phyloP scores from a whole-genome alignment of 2,329 filamentous ascomycete species.

The Neurospora crassa region DNA sequence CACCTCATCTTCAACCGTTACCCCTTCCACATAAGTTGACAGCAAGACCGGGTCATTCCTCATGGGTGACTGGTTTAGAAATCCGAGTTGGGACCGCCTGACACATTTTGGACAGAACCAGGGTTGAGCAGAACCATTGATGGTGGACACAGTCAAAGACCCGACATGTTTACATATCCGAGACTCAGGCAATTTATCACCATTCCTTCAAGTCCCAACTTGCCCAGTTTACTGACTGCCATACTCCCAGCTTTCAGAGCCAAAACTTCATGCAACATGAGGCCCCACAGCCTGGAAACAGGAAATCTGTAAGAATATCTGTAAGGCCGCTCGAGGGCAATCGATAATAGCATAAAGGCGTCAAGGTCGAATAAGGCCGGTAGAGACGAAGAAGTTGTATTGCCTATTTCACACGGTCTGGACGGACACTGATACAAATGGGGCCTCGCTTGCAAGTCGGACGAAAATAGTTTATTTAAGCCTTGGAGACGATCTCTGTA shows the following conservation, averaged over 20 bases:
- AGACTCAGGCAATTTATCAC: not conserved
- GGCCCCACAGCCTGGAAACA: not conserved
- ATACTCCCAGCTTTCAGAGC: not conserved
- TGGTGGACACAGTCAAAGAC: not conserved
- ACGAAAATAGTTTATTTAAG: constrained; percentile 35
- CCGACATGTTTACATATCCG: not conserved
- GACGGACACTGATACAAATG: constrained; percentile 47
- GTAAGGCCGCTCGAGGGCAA: not conserved
- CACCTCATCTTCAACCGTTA: not conserved
- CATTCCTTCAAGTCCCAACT: not conserved
- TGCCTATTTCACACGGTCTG: constrained; percentile 53
- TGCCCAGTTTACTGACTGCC: not conserved
- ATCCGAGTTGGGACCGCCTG: not conserved
- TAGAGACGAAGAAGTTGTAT: constrained; percentile 25
- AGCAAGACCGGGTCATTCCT: not conserved
- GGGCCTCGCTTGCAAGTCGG: constrained; percentile 29
- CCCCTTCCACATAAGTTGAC: not conserved
- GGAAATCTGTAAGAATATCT: not conserved
- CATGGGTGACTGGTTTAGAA: not conserved
- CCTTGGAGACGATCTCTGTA: constrained; percentile 54
- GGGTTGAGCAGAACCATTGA: not conserved
- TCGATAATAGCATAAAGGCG: not conserved
- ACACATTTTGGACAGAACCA: not conserved
- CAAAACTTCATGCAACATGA: not conserved
- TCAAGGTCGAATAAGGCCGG: not conserved